phyloP scores from a whole-genome alignment of 2,329 filamentous ascomycete genomes.

The Blastomyces percursus region DNA sequence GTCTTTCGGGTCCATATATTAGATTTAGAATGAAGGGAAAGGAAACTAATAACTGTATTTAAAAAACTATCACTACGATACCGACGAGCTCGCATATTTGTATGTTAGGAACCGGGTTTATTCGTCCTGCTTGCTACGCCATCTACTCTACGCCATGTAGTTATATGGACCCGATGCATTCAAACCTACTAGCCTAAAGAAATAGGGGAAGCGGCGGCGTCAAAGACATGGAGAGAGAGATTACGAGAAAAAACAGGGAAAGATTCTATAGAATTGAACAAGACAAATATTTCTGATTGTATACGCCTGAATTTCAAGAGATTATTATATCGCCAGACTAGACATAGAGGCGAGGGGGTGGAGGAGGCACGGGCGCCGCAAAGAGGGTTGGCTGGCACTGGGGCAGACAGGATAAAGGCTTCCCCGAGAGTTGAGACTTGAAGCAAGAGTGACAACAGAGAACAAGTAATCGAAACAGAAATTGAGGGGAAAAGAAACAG shows the following conservation, averaged over 20 bases:
- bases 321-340: constrained; percentile 1
- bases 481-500: not conserved
- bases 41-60: too few species aligned
- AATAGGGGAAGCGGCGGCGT: too few species aligned
- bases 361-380: not conserved
- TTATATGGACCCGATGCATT: too few species aligned
- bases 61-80: too few species aligned
- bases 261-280: not conserved
- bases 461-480: not conserved
- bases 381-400: not conserved
- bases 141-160: too few species aligned
- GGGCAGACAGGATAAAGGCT: too few species aligned
- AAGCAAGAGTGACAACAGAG: not conserved
- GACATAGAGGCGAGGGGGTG: not conserved
- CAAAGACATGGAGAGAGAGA: not conserved
- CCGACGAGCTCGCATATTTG: too few species aligned
- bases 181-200: too few species aligned
- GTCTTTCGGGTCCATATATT: too few species aligned
- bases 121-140: too few species aligned
- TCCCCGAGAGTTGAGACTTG: not conserved
- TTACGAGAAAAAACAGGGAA: not conserved
- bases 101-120: too few species aligned
- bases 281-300: constrained; percentile 1
- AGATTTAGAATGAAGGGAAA: too few species aligned
- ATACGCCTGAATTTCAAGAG: constrained; percentile 1